Conservation (phyloP, 1,284 basidiomycete genomes). For the Fistulinella cinereoalba region DNA sequence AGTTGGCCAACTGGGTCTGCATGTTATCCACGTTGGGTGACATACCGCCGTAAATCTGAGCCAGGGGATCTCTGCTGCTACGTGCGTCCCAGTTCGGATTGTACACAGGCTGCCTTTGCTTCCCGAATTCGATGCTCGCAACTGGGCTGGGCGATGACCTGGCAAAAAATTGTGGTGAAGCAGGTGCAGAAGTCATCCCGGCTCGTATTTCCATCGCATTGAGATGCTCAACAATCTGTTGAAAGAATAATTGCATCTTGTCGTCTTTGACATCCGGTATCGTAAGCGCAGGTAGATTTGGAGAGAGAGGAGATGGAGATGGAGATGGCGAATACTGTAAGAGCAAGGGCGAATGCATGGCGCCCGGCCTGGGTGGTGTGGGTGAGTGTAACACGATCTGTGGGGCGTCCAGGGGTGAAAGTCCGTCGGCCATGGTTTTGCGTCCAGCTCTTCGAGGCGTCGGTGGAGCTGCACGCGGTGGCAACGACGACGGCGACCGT, state of each 20-base stretch:
- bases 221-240: conserved; percentile 79
- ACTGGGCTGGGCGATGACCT: conserved; percentile 18
- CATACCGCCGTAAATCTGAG: conserved; percentile 1
- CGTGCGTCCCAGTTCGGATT: conserved; percentile 1
- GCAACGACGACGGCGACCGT: conserved; percentile 39
- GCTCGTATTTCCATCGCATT: conserved; percentile 60
- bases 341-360: conserved; percentile 27
- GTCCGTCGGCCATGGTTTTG: conserved; percentile 19
- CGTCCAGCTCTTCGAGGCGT: conserved; percentile 49
- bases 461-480: conserved; percentile 56
- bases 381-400: conserved; percentile 33
- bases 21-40: conserved; percentile 2
- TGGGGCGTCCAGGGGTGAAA: conserved; percentile 15
- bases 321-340: conserved; percentile 22
- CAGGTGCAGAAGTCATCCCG: conserved; percentile 18
- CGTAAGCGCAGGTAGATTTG: conserved; percentile 39
- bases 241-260: conserved; percentile 74
- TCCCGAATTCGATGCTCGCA: conserved; percentile 16
- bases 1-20: not conserved
- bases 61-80: conserved; percentile 11
- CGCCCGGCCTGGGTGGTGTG: conserved; percentile 28
- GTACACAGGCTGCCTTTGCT: conserved; percentile 11
- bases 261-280: conserved; percentile 47
- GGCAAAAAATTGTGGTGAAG: conserved; percentile 20
- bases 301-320: conserved; percentile 25